Conservation (phyloP, 2,329 filamentous ascomycete genomes). For the Pseudogymnoascus sp. region DNA sequence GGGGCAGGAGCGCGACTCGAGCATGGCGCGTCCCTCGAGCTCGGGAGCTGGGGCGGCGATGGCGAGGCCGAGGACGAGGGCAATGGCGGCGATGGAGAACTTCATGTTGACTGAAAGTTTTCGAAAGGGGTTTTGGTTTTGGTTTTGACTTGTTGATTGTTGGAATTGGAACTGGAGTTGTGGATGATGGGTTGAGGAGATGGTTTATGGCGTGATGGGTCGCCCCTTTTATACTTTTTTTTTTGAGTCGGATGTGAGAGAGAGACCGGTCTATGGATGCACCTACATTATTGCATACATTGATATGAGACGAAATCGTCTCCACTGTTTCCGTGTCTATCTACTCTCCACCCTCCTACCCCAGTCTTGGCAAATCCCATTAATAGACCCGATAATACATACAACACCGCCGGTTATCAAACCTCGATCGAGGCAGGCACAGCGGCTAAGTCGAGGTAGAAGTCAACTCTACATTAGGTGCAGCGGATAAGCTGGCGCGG, state of each 20-base stretch:
- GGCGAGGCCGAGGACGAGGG: conserved; percentile 9
- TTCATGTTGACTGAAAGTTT: not conserved
- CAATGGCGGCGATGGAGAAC: not conserved
- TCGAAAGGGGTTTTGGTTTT: not conserved
- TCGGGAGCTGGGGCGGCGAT: conserved; percentile 17
- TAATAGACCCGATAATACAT: not conserved
- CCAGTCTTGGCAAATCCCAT: not conserved
- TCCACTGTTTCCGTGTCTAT: not conserved
- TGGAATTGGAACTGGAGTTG: not conserved
- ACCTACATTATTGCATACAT: not conserved
- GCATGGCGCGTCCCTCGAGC: conserved; percentile 9
- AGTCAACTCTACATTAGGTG: not conserved
- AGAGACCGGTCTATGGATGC: not conserved
- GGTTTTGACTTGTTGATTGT: not conserved
- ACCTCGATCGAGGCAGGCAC: not conserved
- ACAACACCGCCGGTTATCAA: not conserved
- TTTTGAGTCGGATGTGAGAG: not conserved
- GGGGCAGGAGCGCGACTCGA: not conserved
- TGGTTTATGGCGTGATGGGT: not conserved
- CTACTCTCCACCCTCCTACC: not conserved
- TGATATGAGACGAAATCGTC: not conserved
- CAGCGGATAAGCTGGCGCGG: not conserved
- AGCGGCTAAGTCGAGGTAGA: not conserved
- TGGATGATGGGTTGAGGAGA: not conserved
- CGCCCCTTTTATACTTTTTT: not conserved